phyloP scores from a whole-genome alignment of 2,329 filamentous ascomycete species.

The Knoxdaviesia capensis region DNA sequence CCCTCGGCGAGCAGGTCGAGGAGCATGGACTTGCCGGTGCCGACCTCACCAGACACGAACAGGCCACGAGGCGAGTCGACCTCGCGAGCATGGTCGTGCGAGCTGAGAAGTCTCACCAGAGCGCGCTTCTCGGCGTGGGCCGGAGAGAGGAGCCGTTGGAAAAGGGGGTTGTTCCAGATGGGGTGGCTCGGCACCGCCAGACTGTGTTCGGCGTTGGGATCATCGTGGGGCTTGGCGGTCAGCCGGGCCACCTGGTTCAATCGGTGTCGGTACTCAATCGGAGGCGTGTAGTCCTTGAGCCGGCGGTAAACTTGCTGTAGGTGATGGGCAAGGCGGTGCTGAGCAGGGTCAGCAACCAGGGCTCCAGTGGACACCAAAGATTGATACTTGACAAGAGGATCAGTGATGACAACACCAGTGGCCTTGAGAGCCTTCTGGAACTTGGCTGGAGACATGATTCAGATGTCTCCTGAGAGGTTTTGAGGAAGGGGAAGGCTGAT shows the following conservation, averaged over 20 bases:
- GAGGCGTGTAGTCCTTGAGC: constrained; percentile 61
- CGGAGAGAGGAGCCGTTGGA: constrained; percentile 34
- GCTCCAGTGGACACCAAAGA: constrained; percentile 45
- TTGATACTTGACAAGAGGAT: constrained; percentile 59
- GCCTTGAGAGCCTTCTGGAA: too few species aligned
- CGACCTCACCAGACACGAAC: constrained; percentile 64
- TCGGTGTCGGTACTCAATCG: constrained; percentile 44
- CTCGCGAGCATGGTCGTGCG: constrained; percentile 49
- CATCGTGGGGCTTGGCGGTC: constrained; percentile 14
- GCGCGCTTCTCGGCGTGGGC: constrained; percentile 15
- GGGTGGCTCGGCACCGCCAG: constrained; percentile 32
- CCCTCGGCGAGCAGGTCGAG: constrained; percentile 63
- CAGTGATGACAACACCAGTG: constrained; percentile 27
- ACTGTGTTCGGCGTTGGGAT: constrained; percentile 5
- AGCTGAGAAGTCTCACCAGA: constrained; percentile 47
- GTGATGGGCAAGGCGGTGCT: constrained; percentile 55
- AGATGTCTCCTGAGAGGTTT: too few species aligned
- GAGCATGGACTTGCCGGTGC: constrained; percentile 73
- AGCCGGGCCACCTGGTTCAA: constrained; percentile 38
- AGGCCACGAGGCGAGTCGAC: constrained; percentile 55
- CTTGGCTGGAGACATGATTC: too few species aligned
- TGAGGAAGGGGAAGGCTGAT: too few species aligned
- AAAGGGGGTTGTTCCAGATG: constrained; percentile 36
- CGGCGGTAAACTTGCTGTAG: constrained; percentile 57
- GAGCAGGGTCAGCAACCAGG: constrained; percentile 48